Evolutionary conservation across 345 rosid genomes (phyloP).

Genomic region (Pugionium dolabratum): DNA sequence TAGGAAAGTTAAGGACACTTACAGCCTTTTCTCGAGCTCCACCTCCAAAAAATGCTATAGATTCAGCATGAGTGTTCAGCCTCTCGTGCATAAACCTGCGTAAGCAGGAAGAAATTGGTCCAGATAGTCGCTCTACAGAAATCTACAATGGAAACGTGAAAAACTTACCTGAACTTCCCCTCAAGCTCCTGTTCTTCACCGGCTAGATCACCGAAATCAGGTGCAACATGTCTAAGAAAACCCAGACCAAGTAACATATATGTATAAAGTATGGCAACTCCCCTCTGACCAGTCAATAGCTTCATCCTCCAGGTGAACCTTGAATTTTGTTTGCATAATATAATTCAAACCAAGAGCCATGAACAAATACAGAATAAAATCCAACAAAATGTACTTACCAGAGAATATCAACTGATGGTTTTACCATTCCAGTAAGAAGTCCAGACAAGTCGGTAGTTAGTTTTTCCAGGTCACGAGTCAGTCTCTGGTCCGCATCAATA

Average conservation of each 20-base stretch:
- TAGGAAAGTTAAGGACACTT: conserved; percentile 43
- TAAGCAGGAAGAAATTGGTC: conserved; percentile 27
- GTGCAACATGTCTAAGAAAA: conserved; percentile 82
- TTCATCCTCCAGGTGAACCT: conserved; percentile 99
- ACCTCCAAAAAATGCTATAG: conserved; percentile 99
- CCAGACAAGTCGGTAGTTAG: conserved; percentile 83
- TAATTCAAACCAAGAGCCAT: conserved; percentile 24
- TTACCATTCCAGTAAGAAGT: conserved; percentile 96
- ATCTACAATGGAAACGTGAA: conserved; percentile 18
- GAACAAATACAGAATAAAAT: conserved; percentile 20
- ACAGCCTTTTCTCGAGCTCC: conserved; percentile 97
- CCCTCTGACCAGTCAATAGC: conserved; percentile 88
- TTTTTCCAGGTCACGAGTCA: conserved; percentile 92
- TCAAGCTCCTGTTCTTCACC: conserved; percentile 87
- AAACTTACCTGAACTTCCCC: conserved; percentile 83
- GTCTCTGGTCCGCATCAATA: conserved; percentile 95
- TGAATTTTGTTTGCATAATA: conserved; percentile 16
- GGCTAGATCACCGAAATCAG: conserved; percentile 90
- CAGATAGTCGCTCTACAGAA: conserved; percentile 16
- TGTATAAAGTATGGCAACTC: conserved; percentile 87
- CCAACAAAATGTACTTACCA: conserved; percentile 60
- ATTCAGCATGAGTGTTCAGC: conserved; percentile 95
- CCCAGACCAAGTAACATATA: conserved; percentile 97
- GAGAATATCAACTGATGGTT: conserved; percentile 92
- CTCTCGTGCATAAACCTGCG: conserved; percentile 99